Evolutionary conservation across 768 basidiomycete genomes (phyloP).

Genomic region (Mrakia gelida): DNA sequence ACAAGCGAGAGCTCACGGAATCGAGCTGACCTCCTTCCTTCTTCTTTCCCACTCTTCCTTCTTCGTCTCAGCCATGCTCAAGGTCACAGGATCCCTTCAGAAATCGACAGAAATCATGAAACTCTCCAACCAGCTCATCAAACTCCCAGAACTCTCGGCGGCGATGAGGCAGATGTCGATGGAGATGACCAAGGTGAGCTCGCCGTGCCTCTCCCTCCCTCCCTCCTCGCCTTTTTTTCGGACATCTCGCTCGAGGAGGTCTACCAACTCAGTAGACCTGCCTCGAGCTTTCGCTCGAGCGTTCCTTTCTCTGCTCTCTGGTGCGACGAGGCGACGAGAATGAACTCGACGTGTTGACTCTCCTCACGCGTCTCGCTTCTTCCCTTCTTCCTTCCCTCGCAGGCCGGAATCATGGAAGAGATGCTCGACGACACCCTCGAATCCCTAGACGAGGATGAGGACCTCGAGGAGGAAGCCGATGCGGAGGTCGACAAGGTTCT

Average conservation of each 20-base stretch:
- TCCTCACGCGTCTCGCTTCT: neutral
- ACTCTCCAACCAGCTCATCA: conserved; percentile 85
- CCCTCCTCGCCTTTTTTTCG: neutral
- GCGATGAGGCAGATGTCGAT: conserved; percentile 97
- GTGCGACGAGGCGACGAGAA: too few relatives aligned
- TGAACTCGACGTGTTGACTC: too few relatives aligned
- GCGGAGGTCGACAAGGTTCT: conserved; percentile 95
- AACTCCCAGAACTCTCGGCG: conserved; percentile 84
- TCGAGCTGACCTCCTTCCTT: neutral
- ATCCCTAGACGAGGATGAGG: conserved; percentile 71
- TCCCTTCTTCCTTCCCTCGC: neutral
- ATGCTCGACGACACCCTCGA: conserved; percentile 94
- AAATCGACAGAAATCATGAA: conserved; percentile 99
- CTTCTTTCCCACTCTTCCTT: neutral
- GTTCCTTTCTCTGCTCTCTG: neutral
- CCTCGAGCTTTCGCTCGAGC: too few relatives aligned
- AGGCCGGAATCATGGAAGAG: conserved; percentile 97
- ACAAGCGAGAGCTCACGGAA: too few relatives aligned
- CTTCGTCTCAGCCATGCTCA: conserved; percentile 69
- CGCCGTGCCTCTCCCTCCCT: neutral
- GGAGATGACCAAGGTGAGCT: conserved; percentile 94
- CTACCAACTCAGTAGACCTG: too few relatives aligned
- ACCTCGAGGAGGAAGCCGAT: conserved; percentile 92
- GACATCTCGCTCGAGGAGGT: too few relatives aligned
- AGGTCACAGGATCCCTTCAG: conserved; percentile 95